Base-by-base conservation (phyloP, 805 yeast species). In the Ogataea zsoltii region DNA sequence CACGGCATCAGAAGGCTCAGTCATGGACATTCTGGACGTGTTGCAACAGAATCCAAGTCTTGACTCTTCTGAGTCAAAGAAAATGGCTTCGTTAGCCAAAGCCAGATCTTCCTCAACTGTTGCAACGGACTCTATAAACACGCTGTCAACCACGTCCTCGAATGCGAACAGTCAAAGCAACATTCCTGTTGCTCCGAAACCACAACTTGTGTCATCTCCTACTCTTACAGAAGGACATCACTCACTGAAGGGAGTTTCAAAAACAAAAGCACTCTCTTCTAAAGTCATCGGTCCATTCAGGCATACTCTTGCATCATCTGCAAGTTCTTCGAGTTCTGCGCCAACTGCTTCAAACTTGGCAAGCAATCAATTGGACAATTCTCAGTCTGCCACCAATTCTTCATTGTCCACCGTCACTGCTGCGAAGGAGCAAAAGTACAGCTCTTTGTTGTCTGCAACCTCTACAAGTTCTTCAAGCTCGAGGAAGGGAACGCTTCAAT, bases 21-120 rank as follows among this genome's bases (percentile, higher is more conserved):
- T 58, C 41, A 50, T 58, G 38, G 63, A 58, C 41, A 16, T 60
- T 2, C 49, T 53, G 57, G 63, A 58, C 32, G 61, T 51, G 7
- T 40, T 56, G 31, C 62, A 50, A 21, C 56, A 53, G 15, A 48
- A 41, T n/a, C 30, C 33, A 6, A 44, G 38, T 23, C 28, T 29
- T 29, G 33, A 44, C 15, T 23, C 41, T 12, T 33, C 31, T 13
- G 33, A 33, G 7, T 30, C 51, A 2, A 46, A 41, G 36, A 25
- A 14, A 14, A 19, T 16, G 2, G 13, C 36, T 5, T 10, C 15
- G 25, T 33, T 29, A 15, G 26, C 48, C 7, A 33, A 35, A 25
- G 45, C 39, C 5, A 33, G 32, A 30, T 43, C 54, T 5, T 18
- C 48, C 7, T 40, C 51, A 5, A 46, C 51, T 1, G 25, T 41